Percentiles rank a stretch among this genome's conserved stretches.
phyloP scores from a whole-genome alignment of 805 yeast genomes.

The Diddensiella santjacobensis region DNA sequence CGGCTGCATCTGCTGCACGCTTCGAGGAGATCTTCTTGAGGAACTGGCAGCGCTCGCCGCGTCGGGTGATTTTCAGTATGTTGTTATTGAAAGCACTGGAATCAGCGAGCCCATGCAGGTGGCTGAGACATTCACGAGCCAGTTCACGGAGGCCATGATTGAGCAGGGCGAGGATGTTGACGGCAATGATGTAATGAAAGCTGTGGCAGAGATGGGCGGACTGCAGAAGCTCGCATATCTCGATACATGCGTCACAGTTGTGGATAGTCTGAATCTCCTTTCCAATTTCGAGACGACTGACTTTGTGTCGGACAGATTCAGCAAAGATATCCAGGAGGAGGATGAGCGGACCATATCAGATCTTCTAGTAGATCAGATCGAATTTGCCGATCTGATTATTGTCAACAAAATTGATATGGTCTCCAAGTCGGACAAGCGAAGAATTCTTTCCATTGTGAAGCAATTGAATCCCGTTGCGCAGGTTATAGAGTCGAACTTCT shows the following conservation, averaged over 20 bases:
- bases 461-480: slow-evolving; percentile 44
- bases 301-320: slow-evolving; percentile 39
- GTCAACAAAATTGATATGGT: slow-evolving; percentile 39
- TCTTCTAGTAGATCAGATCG: slow-evolving; percentile 45
- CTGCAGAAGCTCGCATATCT: slow-evolving; percentile 38
- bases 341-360: slow-evolving; percentile 45
- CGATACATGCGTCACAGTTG: slow-evolving; percentile 47
- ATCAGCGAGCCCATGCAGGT: slow-evolving; percentile 50
- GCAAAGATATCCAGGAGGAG: slow-evolving; percentile 38
- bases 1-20: slow-evolving; percentile 48
- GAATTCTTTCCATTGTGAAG: slow-evolving; percentile 35
- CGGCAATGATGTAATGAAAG: slow-evolving; percentile 25
- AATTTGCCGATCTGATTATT: slow-evolving; percentile 44
- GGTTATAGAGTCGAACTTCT: slow-evolving; percentile 36
- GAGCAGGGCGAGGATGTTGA: slow-evolving; percentile 19
- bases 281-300: slow-evolving; percentile 44
- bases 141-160: slow-evolving; percentile 38
- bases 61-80: slow-evolving; percentile 39
- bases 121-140: slow-evolving; percentile 46
- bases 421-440: slow-evolving; percentile 28
- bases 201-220: slow-evolving; percentile 40
- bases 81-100: slow-evolving; percentile 46
- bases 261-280: slow-evolving; percentile 42
- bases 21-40: slow-evolving; percentile 45
- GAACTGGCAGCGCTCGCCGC: slow-evolving; percentile 39